Percentiles rank a stretch among this genome's conserved stretches.
Evolutionary conservation across 192 early-diverging fungal species (phyloP).

Genomic region (Jimgerdemannia flammicorona): DNA sequence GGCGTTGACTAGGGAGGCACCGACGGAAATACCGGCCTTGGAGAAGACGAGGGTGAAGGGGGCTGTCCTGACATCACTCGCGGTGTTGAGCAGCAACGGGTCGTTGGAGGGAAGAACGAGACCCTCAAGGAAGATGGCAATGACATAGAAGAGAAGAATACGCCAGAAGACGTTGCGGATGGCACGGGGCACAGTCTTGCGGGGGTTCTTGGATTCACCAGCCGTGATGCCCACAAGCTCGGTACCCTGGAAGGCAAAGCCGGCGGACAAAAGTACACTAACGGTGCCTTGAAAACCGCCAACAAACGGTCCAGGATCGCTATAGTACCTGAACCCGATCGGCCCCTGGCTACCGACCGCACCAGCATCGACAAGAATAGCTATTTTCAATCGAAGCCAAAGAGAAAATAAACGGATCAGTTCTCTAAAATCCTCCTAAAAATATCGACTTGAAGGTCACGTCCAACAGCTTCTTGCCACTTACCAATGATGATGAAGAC

Average conservation of each 20-base stretch:
- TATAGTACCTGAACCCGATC: conserved; percentile 63
- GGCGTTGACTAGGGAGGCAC: conserved; percentile 66
- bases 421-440: too few relatives aligned
- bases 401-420: too few relatives aligned
- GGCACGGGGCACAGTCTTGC: conserved; percentile 67
- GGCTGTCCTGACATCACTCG: not conserved
- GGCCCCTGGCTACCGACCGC: conserved; percentile 57
- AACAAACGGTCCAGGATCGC: conserved; percentile 46
- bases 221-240: conserved; percentile 91
- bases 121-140: conserved; percentile 66
- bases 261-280: conserved; percentile 70
- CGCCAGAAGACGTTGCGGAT: conserved; percentile 77
- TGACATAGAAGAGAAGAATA: conserved; percentile 67
- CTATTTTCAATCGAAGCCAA: too few relatives aligned
- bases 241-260: conserved; percentile 88
- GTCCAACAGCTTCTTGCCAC: too few relatives aligned
- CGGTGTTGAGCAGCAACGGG: conserved; percentile 37
- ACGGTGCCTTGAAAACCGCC: conserved; percentile 61
- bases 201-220: conserved; percentile 78
- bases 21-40: conserved; percentile 47
- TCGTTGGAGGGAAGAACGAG: conserved; percentile 63
- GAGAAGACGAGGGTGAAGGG: not conserved
- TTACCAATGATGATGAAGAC: conserved; percentile 79
- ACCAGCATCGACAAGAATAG: conserved; percentile 55
- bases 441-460: too few relatives aligned